A percentile compares a stretch with the other conserved stretches of the same genome.
Evolutionary conservation across 1,284 basidiomycete genomes (phyloP).

Genomic region (Cryptococcus amylolentus): DNA sequence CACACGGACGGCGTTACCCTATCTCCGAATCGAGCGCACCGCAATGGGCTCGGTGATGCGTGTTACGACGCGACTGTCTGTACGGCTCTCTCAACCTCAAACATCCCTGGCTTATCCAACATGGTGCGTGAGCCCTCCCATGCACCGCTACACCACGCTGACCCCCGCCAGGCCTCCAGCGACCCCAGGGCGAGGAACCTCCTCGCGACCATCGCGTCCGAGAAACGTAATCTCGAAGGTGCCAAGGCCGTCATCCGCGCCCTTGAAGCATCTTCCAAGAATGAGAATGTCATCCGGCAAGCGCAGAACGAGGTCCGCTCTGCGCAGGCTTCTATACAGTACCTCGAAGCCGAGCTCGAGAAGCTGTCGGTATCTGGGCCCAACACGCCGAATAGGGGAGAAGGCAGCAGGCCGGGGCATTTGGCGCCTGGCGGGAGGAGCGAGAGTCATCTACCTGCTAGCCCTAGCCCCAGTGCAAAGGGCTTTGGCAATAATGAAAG

Average conservation of each 20-base stretch:
- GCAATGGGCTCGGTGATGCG: background rate
- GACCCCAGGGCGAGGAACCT: slow-evolving; percentile 45
- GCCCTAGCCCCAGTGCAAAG: slow-evolving; percentile 24
- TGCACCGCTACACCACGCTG: background rate
- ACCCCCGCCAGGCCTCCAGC: slow-evolving; percentile 1
- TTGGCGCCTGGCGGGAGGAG: slow-evolving; percentile 3
- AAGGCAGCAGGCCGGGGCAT: background rate
- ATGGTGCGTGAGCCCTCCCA: background rate
- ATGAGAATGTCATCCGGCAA: slow-evolving; percentile 49
- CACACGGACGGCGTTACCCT: background rate
- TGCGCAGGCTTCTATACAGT: slow-evolving; percentile 47
- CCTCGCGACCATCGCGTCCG: slow-evolving; percentile 43
- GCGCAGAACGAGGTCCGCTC: slow-evolving; percentile 49
- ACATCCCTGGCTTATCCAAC: background rate
- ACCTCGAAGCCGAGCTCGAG: slow-evolving; percentile 47
- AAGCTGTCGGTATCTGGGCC: slow-evolving; percentile 37
- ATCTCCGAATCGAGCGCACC: background rate
- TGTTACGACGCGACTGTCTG: background rate
- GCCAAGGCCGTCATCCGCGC: slow-evolving; percentile 50
- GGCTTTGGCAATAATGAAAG: slow-evolving; percentile 27
- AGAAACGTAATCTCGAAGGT: slow-evolving; percentile 48
- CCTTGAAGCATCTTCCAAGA: slow-evolving; percentile 46
- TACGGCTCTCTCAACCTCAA: too few species aligned
- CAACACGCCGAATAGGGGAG: background rate
- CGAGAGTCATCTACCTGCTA: too few species aligned